phyloP scores from a whole-genome alignment of 306 rosid genomes.

The Acacia crassicarpa region DNA sequence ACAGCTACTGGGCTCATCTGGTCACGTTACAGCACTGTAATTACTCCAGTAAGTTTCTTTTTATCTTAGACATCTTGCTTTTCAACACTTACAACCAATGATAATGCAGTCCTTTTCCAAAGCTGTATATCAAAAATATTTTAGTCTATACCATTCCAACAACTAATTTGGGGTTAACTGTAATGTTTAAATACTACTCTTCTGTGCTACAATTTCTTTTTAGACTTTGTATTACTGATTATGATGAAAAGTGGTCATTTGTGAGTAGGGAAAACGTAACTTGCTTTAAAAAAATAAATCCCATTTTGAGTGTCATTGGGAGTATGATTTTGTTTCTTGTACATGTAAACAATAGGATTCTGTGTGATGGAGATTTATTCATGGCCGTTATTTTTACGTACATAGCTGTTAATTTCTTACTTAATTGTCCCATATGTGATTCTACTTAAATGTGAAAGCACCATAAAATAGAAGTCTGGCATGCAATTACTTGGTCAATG shows the following conservation, averaged over 20 bases:
- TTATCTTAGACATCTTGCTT: constrained; percentile 1
- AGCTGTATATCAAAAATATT: background rate
- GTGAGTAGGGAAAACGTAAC: constrained; percentile 13
- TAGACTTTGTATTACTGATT: background rate
- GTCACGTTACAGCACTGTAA: constrained; percentile 95
- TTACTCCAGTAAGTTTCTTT: constrained; percentile 75
- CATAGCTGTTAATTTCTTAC: no score
- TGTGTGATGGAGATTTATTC: constrained; percentile 9
- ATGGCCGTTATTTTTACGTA: constrained; percentile 4
- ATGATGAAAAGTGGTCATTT: background rate
- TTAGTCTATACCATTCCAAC: background rate
- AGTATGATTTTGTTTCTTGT: background rate
- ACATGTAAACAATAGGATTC: background rate
- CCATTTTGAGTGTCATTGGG: background rate
- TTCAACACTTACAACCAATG: background rate
- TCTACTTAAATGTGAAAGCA: no score
- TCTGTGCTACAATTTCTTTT: background rate
- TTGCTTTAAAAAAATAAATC: background rate
- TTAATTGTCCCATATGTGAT: no score
- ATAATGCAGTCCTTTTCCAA: background rate
- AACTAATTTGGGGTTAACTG: background rate
- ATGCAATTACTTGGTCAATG: no score
- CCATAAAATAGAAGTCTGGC: no score
- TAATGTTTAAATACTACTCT: background rate
- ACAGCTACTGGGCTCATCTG: constrained; percentile 83